Base-by-base conservation (phyloP, 495 filamentous ascomycete species). In the Neurospora sp. region DNA sequence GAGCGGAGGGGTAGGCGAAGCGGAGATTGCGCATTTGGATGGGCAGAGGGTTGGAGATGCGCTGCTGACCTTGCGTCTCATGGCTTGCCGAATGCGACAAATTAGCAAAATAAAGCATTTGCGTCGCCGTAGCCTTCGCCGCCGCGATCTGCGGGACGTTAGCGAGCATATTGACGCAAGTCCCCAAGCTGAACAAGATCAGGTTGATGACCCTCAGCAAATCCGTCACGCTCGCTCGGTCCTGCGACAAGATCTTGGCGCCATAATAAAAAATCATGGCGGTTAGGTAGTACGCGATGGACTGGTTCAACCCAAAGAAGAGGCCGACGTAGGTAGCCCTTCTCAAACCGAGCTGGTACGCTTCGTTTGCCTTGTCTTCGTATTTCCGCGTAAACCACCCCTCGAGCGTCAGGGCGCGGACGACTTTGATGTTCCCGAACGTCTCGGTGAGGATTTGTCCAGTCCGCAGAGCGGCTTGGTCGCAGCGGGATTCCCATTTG, bases 201-300 rank as follows among this genome's bases (percentile, higher is more conserved):
- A 97, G 86, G n/a, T 92, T 92, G 72, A 96, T 89, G 3, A 94
- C 91, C 71, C 89, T 86, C 71, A 98, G 79, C 46, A 96, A 88
- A 20, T 88, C 84, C 2, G 87, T 82, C 1, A 91, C 80, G 3
- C 75, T 80, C 80, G 38, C 82, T 78, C 75, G 82, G 2, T 83
- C 78, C 10, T 78, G 79, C 6, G 84, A 82, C 42, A 90, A 87
- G 10, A 97, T 83, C 5, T 88, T 80, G 0, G 92, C 87, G 5
- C 93, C 93, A 79, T 93, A 96, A 81, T 91, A 97, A 79, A 96
- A 96, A 20, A 97, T 88, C 27, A 97, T 79, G 0, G 94, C 93
- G n/a, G 88, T 90, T 41, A 92, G 85, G 79, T 94, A 94, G 74
- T 90, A 86, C 37, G 90, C 85, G 16, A 87, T 85, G 2, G 91